Evolutionary conservation across 208 protist species (phyloP), one percentile per base, ranked within the genome.

Genomic region (Wallacemonas sp.): DNA sequence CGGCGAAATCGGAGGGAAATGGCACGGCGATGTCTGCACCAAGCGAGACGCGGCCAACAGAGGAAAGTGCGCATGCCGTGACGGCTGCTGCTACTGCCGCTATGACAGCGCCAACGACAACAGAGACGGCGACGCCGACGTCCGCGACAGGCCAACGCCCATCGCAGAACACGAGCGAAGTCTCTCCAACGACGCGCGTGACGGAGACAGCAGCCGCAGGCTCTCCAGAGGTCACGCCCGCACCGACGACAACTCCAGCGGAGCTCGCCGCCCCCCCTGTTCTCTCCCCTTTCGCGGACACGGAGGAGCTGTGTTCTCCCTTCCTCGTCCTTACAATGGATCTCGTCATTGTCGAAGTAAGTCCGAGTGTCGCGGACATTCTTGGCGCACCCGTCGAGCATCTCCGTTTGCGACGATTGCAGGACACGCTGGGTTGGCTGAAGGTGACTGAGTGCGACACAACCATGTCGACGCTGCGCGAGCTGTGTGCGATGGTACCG

Each of bases 341-440:
- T 19, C 34, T 80, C 15, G 51, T 86, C 8, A 75, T 93, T 42
- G 49, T 84, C 11, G 79, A 83, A 11, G 81, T 80, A 27, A 87
- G 75, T 46, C 51, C 70, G 46, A 51, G 74, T 27, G 69, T 93
- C 60, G 77, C 81, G 4, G 44, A 36, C 8, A 68, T 75, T 45
- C 58, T 93, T 8, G 83, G 83, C 30, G 74, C 79, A 19, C 64
- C 66, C 6, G 60, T 72, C 0, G 39, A 47, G 21, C 38, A 74
- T 14, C 49, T 93, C 14, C 45, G 72, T 27, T 61, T 67, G 22
- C 73, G 78, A 6, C 73, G 59, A 4, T 62, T 90, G 27, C 6
- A 34, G 15, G 74, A 80, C 39, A 42, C 84, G 24, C 64, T 90
- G 17, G 36, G 21, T 47, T 83, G 75, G 72, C 70, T 93, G 27